Base-by-base conservation (phyloP, 768 basidiomycete species). In the Naganishia vaughanmartiniae region DNA sequence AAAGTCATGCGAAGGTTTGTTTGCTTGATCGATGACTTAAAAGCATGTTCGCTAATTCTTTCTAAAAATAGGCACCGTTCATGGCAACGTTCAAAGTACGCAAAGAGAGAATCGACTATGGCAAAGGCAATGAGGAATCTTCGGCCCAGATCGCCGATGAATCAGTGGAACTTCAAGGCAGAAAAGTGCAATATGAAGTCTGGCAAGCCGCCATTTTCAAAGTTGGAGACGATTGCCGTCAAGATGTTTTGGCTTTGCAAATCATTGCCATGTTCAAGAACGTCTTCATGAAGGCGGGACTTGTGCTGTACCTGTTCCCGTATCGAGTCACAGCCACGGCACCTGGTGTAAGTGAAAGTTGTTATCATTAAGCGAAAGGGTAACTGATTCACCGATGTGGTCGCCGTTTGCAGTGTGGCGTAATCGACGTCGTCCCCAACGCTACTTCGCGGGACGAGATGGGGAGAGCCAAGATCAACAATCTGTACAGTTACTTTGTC, bases 181-280 rank as follows among this genome's bases (percentile, higher is more conserved):
- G 45, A 26, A 82, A 78, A 76, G 75, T 73, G 30, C 76, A 74
- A 74, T 91, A 90, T 77, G 93, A 97, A 72, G 89, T 94, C 55
- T 97, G 92, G 94, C 92, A 95, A 72, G 89, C 92, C 74, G 96
- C 96, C 0, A 99, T 99, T 73, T 99, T 99, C 88, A 99, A 99
- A 84, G 96, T 99, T 70, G 96, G 96, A 67, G 96, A 99, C 78
- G 96, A 99, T 79, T 99, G 96, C 80, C 88, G 96, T 53, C 96
- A 99, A 81, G 96, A 99, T 76, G 89, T 98, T n/a, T 86, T 99
- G 54, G 96, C 96, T 0, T 84, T 99, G 57, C 96, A 99, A 77
- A 83, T 97, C 72, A 98, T 99, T 72, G 96, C 96, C 6, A 98
- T 98, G 93, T 97, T 98, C 86, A 98, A 98, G 83, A 97, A 96